Percentiles rank a stretch among this genome's conserved stretches.
phyloP scores from a whole-genome alignment of 140 eudicot species.

The Senecio squalidus region DNA sequence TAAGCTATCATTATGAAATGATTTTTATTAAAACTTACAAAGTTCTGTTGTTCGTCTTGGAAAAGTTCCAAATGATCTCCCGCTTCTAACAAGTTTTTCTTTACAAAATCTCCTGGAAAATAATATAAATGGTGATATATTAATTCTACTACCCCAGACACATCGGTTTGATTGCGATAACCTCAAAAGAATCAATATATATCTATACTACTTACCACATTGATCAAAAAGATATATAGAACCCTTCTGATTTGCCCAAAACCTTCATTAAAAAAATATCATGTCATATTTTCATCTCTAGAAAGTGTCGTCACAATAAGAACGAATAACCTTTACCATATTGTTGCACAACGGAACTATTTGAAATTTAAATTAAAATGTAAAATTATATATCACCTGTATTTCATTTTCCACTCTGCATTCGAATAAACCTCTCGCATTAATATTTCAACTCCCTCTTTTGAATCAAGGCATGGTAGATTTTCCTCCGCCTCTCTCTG shows the following conservation, averaged over 20 bases:
- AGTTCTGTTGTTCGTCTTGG: constrained; percentile 18
- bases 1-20: not conserved
- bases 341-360: not conserved
- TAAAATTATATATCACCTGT: constrained; percentile 8
- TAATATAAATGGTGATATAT: not conserved
- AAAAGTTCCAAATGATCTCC: constrained; percentile 22
- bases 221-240: constrained; percentile 18
- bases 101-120: constrained; percentile 18
- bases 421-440: constrained; percentile 13
- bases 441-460: constrained; percentile 14
- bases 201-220: constrained; percentile 16
- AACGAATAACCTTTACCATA: not conserved
- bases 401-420: constrained; percentile 17
- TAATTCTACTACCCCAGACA: not conserved
- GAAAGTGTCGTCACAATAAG: not conserved
- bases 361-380: not conserved
- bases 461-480: constrained; percentile 21
- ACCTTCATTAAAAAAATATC: constrained; percentile 11
- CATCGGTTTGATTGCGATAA: not conserved
- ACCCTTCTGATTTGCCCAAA: constrained; percentile 26
- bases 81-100: constrained; percentile 6
- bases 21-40: constrained; percentile 9
- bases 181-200: constrained; percentile 1
- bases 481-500: constrained; percentile 24
- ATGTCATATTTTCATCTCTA: constrained; percentile 4